Evolutionary conservation across 225 moss, liverwort and hornwort species (phyloP).

Genomic region (Takakia lepidozioides): DNA sequence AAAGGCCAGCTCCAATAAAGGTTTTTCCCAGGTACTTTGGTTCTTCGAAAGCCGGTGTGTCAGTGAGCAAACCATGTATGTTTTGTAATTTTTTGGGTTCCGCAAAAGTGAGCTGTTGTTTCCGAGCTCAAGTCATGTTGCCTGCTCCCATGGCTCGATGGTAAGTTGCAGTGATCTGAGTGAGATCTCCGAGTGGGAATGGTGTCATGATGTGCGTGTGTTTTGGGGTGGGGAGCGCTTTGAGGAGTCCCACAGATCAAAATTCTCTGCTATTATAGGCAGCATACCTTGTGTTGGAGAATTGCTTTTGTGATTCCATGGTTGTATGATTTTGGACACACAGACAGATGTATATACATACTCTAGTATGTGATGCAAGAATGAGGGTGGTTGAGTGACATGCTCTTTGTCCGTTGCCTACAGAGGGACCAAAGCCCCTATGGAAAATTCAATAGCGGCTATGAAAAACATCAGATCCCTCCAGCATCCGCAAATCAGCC

Average conservation of each 20-base stretch:
- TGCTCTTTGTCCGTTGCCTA: slow-evolving; percentile 10
- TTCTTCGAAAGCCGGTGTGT: not conserved
- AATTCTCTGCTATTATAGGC: too few relatives aligned
- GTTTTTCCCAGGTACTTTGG: slow-evolving; percentile 20
- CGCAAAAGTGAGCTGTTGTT: not conserved
- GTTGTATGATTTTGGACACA: too few relatives aligned
- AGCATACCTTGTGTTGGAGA: too few relatives aligned
- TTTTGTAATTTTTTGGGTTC: not conserved
- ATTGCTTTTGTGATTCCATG: too few relatives aligned
- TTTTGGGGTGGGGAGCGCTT: not conserved
- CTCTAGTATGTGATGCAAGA: not conserved
- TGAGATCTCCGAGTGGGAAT: not conserved
- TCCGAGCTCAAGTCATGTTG: too few relatives aligned
- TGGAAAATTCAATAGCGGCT: slow-evolving; percentile 15
- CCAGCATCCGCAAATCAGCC: slow-evolving; percentile 1
- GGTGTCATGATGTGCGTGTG: not conserved
- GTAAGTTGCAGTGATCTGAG: not conserved
- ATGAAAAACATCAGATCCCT: slow-evolving; percentile 14
- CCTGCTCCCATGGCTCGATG: not conserved
- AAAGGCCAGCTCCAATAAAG: slow-evolving; percentile 6
- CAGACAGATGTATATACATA: not conserved
- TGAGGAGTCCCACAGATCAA: not conserved
- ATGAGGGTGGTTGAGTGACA: not conserved
- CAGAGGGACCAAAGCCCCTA: slow-evolving; percentile 2
- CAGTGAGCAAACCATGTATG: not conserved